Base-by-base conservation (phyloP, 345 rosid species). In the Salix exigua region DNA sequence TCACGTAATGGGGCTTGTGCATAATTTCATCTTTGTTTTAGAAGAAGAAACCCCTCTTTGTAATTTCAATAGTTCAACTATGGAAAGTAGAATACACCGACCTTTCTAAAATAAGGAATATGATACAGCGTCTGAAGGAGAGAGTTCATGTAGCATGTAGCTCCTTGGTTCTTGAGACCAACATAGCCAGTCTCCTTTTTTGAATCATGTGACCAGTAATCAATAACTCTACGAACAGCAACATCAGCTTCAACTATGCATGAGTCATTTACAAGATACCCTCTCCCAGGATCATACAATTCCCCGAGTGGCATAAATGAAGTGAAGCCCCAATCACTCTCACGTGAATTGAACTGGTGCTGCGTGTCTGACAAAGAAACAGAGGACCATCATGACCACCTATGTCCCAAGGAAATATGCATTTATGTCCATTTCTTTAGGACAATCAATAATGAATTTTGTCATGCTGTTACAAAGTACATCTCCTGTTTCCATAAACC, bases 121-220 rank as follows among this genome's bases (percentile, higher is more conserved):
- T 93, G 98, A 83, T 89, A 96, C 26, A 96, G 81, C 7, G 98
- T 93, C 73, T 96, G 99, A 30, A 93, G 91, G 70, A 93, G 89
- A 86, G 99, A 93, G 82, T 96, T 96, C 99, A 96, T 96, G 82
- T 96, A 96, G 87, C 99, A 96, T 26, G 99, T 93, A 26, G 99
- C 98, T 79, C 99, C 99, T 89, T 96, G 99, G 83, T 96, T 96
- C 88, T 96, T 96, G 69, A 93, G 96, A 75, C 99, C 99, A 86
- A 96, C 99, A 89, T 83, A 93, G 66, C 99, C 97, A 37, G 99
- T 96, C 84, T 93, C 99, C 79, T 96, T 93, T 76, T 92, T 96
- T 42, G 99, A 96, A 88, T 93, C 96, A 83, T 90, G 88, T 55
- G 92, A 66, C 93, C 93, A 92, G 74, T 95, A 93, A 87, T 95